phyloP scores from a whole-genome alignment of 2,329 filamentous ascomycete species.

The Metarhizium rileyi region DNA sequence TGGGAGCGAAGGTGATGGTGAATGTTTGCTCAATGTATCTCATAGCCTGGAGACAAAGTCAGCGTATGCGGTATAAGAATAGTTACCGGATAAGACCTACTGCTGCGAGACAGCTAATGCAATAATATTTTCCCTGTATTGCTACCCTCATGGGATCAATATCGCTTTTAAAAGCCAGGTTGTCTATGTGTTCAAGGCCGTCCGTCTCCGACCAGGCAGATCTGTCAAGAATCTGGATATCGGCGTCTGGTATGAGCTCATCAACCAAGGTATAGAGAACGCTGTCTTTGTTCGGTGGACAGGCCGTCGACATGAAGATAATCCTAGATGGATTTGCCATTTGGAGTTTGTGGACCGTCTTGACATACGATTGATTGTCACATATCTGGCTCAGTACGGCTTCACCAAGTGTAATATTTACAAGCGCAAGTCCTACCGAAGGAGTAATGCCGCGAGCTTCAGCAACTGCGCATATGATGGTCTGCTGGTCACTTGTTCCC shows the following conservation, averaged over 20 bases:
- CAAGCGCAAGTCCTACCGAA: slow-evolving; percentile 73
- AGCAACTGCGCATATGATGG: slow-evolving; percentile 78
- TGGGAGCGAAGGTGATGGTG: slow-evolving; percentile 40
- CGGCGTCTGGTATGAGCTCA: slow-evolving; percentile 34
- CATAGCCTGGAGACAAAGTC: slow-evolving; percentile 48
- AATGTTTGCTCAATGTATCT: slow-evolving; percentile 70
- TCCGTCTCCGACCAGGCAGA: slow-evolving; percentile 73
- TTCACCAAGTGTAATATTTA: slow-evolving; percentile 79
- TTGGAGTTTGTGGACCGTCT: slow-evolving; percentile 76
- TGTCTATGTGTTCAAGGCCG: slow-evolving; percentile 69
- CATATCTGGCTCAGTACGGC: slow-evolving; percentile 82
- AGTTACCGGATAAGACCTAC: slow-evolving; percentile 38
- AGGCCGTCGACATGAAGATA: slow-evolving; percentile 64
- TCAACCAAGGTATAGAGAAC: slow-evolving; percentile 66
- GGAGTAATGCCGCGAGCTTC: slow-evolving; percentile 83
- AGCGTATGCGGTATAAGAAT: not conserved
- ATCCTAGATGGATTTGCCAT: slow-evolving; percentile 74
- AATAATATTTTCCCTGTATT: slow-evolving; percentile 75
- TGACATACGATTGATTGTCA: slow-evolving; percentile 85
- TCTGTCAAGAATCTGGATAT: slow-evolving; percentile 51
- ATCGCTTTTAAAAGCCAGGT: slow-evolving; percentile 71
- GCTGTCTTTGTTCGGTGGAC: slow-evolving; percentile 54
- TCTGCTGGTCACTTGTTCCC: slow-evolving; percentile 45
- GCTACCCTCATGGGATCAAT: slow-evolving; percentile 72
- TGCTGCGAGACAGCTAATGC: slow-evolving; percentile 75